A percentile compares a stretch with the other conserved stretches of the same genome.
Conservation (phyloP, 1,284 basidiomycete species). For the Dichomitus squalens region DNA sequence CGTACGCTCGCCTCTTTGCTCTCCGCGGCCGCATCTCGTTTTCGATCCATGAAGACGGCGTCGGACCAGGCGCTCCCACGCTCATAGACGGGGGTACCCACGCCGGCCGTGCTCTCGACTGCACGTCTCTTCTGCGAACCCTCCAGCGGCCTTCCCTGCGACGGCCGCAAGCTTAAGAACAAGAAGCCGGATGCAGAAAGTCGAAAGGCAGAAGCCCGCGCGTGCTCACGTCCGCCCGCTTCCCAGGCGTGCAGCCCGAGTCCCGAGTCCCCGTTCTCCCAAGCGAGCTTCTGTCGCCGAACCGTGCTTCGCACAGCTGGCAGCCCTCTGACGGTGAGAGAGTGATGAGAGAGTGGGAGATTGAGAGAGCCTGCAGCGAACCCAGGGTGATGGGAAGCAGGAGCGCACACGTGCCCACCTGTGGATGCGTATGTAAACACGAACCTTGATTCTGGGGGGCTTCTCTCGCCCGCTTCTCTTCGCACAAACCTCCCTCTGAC, state of each 20-base stretch:
- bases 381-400: too few species aligned
- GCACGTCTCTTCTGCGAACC: neutral
- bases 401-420: slow-evolving; percentile 5
- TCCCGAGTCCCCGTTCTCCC: neutral
- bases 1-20: neutral
- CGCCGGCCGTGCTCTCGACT: neutral
- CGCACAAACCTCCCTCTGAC: too few species aligned
- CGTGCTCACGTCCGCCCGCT: neutral
- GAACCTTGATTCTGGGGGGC: slow-evolving; percentile 10
- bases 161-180: neutral
- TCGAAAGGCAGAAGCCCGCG: neutral
- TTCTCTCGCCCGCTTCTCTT: neutral
- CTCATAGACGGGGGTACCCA: neutral
- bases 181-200: too few species aligned
- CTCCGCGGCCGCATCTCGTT: neutral
- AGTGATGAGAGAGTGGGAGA: too few species aligned
- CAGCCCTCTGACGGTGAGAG: too few species aligned
- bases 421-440: slow-evolving; percentile 19
- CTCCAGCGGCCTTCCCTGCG: neutral
- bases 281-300: too few species aligned
- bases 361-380: neutral
- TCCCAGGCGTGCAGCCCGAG: neutral
- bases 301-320: too few species aligned
- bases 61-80: neutral
- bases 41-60: neutral